Evolutionary conservation across 2,329 filamentous ascomycete genomes (phyloP).

Genomic region (Bimuria novae-zelandiae): DNA sequence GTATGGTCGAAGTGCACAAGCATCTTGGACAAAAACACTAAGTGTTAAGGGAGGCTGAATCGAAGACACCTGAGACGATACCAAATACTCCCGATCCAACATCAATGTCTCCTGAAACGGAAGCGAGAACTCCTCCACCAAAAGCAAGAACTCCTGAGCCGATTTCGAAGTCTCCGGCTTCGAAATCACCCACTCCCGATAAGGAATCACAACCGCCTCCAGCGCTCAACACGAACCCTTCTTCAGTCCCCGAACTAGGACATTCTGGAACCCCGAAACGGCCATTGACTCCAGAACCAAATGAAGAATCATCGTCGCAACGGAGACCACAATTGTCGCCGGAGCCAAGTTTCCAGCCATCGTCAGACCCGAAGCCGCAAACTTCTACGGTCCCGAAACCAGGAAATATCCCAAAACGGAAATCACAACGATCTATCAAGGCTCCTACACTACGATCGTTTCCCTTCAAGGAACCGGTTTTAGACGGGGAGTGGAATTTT

Average conservation of each 20-base stretch:
- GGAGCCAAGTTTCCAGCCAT: not conserved
- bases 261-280: too few species aligned
- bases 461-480: too few species aligned
- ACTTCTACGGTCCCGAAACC: not conserved
- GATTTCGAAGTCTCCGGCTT: not conserved
- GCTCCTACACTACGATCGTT: too few species aligned
- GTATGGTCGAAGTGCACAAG: not conserved
- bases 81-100: not conserved
- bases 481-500: not conserved
- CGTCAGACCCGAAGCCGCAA: not conserved
- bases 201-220: not conserved
- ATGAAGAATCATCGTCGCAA: not conserved
- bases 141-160: too few species aligned
- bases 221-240: too few species aligned
- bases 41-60: too few species aligned
- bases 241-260: too few species aligned
- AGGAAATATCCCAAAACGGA: too few species aligned
- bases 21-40: not conserved
- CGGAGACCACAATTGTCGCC: not conserved
- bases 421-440: too few species aligned
- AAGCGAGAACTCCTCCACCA: not conserved
- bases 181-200: not conserved
- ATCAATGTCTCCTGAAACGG: not conserved
- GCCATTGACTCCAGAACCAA: not conserved
- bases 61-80: not conserved